phyloP scores from a whole-genome alignment of 140 eudicot species.

The Flaveria floridana region DNA sequence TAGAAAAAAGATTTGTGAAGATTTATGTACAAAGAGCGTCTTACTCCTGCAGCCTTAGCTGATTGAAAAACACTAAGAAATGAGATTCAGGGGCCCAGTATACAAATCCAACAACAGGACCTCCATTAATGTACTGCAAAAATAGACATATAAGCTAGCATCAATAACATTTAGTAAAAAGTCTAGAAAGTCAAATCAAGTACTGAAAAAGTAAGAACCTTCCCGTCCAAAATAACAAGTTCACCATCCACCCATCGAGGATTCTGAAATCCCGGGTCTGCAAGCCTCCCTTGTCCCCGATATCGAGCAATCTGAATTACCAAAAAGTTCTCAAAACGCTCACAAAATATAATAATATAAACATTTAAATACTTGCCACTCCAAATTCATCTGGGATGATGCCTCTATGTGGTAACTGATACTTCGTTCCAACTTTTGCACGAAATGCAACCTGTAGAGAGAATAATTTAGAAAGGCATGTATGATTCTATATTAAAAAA shows the following conservation, averaged over 20 bases:
- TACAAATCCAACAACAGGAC: constrained; percentile 83
- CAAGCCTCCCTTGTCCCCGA: constrained; percentile 95
- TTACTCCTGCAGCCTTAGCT: constrained; percentile 65
- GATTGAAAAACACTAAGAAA: constrained; percentile 81
- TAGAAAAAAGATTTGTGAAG: constrained; percentile 27
- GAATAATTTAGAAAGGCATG: not conserved
- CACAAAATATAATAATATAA: not conserved
- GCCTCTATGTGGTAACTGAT: constrained; percentile 96
- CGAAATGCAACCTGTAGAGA: constrained; percentile 86
- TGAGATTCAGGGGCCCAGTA: constrained; percentile 84
- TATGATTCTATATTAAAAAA: not conserved
- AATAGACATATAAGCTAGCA: not conserved
- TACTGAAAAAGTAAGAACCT: constrained; percentile 48
- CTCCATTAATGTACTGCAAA: constrained; percentile 78
- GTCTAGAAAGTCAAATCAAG: not conserved
- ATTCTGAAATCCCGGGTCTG: constrained; percentile 81
- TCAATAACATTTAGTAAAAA: constrained; percentile 13
- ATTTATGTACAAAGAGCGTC: constrained; percentile 38
- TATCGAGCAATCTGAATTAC: constrained; percentile 80
- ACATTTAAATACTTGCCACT: constrained; percentile 60
- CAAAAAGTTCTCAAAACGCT: constrained; percentile 22
- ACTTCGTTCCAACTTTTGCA: constrained; percentile 89
- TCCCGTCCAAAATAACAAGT: constrained; percentile 92
- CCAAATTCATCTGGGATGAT: constrained; percentile 96
- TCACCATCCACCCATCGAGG: constrained; percentile 99